Conservation (phyloP, 768 basidiomycete species). For the Leccinum incarnatum region DNA sequence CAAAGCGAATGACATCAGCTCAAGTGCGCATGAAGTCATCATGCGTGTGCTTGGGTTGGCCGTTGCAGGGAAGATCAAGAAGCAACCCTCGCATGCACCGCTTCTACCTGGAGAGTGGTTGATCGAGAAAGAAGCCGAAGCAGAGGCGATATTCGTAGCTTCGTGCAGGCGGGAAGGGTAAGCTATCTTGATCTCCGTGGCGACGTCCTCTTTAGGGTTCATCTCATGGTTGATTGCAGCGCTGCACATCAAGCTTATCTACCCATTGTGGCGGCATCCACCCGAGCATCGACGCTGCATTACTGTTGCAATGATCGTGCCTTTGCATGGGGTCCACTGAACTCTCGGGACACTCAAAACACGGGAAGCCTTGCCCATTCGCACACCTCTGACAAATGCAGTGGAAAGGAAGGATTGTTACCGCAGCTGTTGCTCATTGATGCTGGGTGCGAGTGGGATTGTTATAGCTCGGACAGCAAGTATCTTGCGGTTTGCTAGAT, state of each 20-base stretch:
- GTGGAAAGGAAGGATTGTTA: conserved; percentile 33
- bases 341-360: conserved; percentile 54
- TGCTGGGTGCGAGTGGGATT: conserved; percentile 88
- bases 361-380: conserved; percentile 43
- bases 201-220: not conserved
- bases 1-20: conserved; percentile 83
- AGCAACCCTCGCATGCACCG: conserved; percentile 41
- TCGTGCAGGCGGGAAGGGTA: conserved; percentile 87
- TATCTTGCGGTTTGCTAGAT: not conserved
- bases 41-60: conserved; percentile 87
- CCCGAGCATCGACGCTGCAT: conserved; percentile 85
- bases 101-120: conserved; percentile 79
- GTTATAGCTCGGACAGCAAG: conserved; percentile 64
- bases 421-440: conserved; percentile 88
- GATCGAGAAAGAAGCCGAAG: conserved; percentile 90
- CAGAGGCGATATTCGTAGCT: conserved; percentile 91
- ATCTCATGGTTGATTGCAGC: conserved; percentile 36
- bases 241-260: conserved; percentile 86
- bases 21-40: conserved; percentile 84
- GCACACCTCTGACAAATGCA: conserved; percentile 16
- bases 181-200: conserved; percentile 21
- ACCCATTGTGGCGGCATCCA: conserved; percentile 88
- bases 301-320: conserved; percentile 92
- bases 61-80: conserved; percentile 54
- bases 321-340: conserved; percentile 80